Percentiles rank a stretch among this genome's conserved stretches.
phyloP scores from a whole-genome alignment of 768 basidiomycete species.

The Mycena amicta region DNA sequence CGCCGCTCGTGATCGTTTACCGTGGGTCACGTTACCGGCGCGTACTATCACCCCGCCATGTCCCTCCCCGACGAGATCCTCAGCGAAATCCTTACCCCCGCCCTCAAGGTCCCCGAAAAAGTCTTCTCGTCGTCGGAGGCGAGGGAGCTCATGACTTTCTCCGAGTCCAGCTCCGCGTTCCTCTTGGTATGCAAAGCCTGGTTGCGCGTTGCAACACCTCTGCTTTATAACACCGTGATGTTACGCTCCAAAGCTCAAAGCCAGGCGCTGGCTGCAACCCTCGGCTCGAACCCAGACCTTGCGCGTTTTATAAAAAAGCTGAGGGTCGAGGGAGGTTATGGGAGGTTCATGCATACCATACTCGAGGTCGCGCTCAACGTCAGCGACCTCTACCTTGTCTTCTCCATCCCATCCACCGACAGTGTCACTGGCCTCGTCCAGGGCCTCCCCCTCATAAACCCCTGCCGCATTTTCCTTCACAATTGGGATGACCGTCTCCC shows the following conservation, averaged over 20 bases:
- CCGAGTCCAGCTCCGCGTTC: neutral
- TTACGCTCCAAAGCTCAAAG: neutral
- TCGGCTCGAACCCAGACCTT: neutral
- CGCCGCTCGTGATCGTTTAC: too few species aligned
- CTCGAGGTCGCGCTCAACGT: neutral
- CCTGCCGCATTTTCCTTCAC: neutral
- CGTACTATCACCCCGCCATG: too few species aligned
- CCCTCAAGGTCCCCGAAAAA: neutral
- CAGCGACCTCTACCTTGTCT: neutral
- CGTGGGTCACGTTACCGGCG: too few species aligned
- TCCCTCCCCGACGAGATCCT: neutral
- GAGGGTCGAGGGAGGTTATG: neutral
- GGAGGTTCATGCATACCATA: neutral
- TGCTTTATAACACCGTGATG: neutral
- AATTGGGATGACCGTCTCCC: neutral
- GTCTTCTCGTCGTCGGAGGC: neutral
- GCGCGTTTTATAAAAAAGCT: neutral
- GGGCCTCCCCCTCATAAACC: neutral
- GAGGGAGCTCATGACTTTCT: neutral
- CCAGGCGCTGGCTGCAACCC: neutral
- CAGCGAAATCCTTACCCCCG: neutral
- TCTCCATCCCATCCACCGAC: neutral
- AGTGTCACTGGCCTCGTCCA: neutral
- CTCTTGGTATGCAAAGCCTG: slow-evolving; percentile 1
- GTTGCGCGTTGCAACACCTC: neutral